phyloP scores from a whole-genome alignment of 1,284 basidiomycete genomes.

The Clitocybe nebularis region DNA sequence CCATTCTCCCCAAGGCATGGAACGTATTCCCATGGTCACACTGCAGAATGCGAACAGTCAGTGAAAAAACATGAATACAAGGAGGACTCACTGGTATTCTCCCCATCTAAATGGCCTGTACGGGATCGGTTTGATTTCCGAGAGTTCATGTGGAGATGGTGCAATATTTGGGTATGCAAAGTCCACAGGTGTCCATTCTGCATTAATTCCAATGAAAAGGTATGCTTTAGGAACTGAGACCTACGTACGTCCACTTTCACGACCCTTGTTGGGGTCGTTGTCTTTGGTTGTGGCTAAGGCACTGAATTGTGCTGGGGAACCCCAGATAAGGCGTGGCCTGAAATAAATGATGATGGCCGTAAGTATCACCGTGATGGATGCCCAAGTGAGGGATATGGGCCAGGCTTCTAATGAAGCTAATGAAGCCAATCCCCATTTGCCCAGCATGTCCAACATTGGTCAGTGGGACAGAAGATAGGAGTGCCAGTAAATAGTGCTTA shows the following conservation, averaged over 20 bases:
- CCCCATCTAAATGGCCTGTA: conserved; percentile 65
- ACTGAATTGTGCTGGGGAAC: too few relatives aligned
- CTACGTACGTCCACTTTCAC: neutral
- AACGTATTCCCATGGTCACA: conserved; percentile 69
- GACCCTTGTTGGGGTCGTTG: neutral
- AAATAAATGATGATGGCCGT: too few relatives aligned
- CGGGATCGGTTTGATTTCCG: conserved; percentile 48
- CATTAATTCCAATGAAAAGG: neutral
- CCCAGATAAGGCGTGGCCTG: too few relatives aligned
- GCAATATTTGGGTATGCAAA: conserved; percentile 52
- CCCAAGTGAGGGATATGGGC: too few relatives aligned
- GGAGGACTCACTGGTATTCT: conserved; percentile 50
- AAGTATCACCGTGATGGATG: too few relatives aligned
- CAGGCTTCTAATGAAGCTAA: too few relatives aligned
- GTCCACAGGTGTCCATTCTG: conserved; percentile 45
- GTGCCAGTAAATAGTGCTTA: too few relatives aligned
- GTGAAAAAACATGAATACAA: neutral
- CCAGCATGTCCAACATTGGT: too few relatives aligned
- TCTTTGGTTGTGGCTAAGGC: too few relatives aligned
- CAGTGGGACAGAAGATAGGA: too few relatives aligned
- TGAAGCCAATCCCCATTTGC: too few relatives aligned
- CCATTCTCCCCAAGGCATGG: conserved; percentile 67
- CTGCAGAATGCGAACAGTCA: conserved; percentile 28
- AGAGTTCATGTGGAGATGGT: conserved; percentile 35
- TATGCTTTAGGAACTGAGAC: neutral